Conservation (phyloP, 495 filamentous ascomycete species). For the Hyaloscypha variabilis region DNA sequence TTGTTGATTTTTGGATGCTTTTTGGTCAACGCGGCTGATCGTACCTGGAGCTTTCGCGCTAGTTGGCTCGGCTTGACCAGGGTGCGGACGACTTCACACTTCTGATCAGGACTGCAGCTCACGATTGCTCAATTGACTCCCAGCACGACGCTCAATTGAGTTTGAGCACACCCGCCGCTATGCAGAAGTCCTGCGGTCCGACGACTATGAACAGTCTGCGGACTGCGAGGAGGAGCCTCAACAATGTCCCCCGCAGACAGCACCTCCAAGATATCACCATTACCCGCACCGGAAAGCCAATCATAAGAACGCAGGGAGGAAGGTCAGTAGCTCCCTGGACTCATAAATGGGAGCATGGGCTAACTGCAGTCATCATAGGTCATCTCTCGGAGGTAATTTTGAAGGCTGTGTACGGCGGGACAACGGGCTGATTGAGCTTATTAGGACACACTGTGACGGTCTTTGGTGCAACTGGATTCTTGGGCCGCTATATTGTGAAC, state of each 20-base stretch:
- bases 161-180: constrained; percentile 17
- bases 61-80: constrained; percentile 11
- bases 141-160: constrained; percentile 7
- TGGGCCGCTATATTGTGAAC: constrained; percentile 97
- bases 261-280: constrained; percentile 79
- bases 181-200: constrained; percentile 36
- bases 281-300: constrained; percentile 84
- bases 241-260: constrained; percentile 40
- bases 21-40: constrained; percentile 23
- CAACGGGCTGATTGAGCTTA: constrained; percentile 35
- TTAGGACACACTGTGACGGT: constrained; percentile 94
- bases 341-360: constrained; percentile 28
- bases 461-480: constrained; percentile 95
- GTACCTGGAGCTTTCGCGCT: constrained; percentile 27
- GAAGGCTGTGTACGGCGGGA: background rate
- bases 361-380: constrained; percentile 50
- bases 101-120: background rate
- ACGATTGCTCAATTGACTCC: constrained; percentile 26
- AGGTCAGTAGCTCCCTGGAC: constrained; percentile 56
- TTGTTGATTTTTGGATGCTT: constrained; percentile 15
- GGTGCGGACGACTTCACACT: constrained; percentile 12
- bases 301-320: constrained; percentile 80
- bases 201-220: constrained; percentile 32
- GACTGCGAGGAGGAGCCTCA: constrained; percentile 25
- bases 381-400: constrained; percentile 74